Evolutionary conservation across 306 rosid genomes (phyloP), one percentile per base, ranked within the genome.

Genomic region (Quercus parvula): DNA sequence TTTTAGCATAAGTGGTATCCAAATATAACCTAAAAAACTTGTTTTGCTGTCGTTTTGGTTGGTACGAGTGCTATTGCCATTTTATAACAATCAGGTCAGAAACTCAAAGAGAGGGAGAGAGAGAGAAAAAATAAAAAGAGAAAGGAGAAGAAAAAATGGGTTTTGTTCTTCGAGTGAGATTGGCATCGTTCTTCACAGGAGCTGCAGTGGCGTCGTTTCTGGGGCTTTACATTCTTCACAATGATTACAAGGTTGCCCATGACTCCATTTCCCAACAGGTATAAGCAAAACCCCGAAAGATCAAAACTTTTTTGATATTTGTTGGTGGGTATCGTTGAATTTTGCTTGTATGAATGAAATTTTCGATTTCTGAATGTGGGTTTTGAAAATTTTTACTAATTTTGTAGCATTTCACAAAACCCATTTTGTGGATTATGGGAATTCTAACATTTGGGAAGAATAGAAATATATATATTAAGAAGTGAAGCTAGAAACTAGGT

Each of bases 151-250:
- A 68, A 57, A 76, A 63, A 78, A 95, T 95, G 99, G 99, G 99
- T 73, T 95, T 89, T 79, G 88, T 95, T 55, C 81, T 91, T 76
- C 79, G 99, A 67, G 99, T 91, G 74, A 85, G 98, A 88, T 81
- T 94, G 82, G 97, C 97, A 5, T 90, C 98, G 33, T 93, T 93
- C 86, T 93, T 93, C 81, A 75, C 89, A 9, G 98, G 99, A 3
- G 97, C 96, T 28, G 97, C 99, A 41, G 83, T 82, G 83, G 92
- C 97, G 72, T 91, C 99, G 80, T 86, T 88, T 77, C 75, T 80
- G 5, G 97, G 98, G 64, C 83, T 95, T 71, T 95, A 83, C 77
- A 75, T 90, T 76, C 99, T 91, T 67, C 97, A 89, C 73, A 83
- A 79, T 71, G 99, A 95, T 77, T 95, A 93, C 97, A 89, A 89